Percentiles rank a stretch among this genome's conserved stretches.
These are phyloP conservation scores for Eucalyptus globulus DNA, from an alignment of 345 rosid species.

Conservation along the genomic window DNA sequence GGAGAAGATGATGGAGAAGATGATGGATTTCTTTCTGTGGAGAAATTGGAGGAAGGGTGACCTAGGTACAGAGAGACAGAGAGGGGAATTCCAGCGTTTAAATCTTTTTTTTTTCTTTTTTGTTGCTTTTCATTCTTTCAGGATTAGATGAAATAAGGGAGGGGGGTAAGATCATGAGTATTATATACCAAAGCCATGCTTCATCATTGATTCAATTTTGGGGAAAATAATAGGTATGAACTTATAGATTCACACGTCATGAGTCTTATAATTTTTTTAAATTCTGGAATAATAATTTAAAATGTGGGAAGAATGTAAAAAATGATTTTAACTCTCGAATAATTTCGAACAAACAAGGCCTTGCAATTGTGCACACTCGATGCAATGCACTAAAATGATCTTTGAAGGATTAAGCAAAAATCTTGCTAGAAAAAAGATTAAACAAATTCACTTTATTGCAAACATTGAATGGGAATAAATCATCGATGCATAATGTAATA, in stretches of 20 bases:
- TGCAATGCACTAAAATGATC: not conserved
- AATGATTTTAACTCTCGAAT: not conserved
- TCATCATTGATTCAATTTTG: not conserved
- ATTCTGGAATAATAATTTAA: not conserved
- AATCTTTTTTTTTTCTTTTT: not conserved
- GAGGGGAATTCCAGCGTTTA: not conserved
- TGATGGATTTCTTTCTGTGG: not conserved
- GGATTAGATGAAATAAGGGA: not conserved
- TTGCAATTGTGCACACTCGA: accelerated
- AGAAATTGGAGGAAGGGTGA: not conserved
- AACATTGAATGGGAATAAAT: not conserved
- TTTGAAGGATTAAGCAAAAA: not conserved
- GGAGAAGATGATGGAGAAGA: not conserved
- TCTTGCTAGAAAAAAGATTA: not conserved
- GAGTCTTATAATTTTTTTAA: not conserved
- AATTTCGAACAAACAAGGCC: not conserved
- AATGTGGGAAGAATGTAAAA: not conserved
- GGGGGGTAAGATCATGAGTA: not conserved
- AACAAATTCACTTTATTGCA: not conserved
- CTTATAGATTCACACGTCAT: not conserved
- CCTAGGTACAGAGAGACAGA: not conserved
- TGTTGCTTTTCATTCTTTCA: not conserved
- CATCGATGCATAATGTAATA: not conserved
- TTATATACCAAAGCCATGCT: not conserved
- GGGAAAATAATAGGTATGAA: not conserved